Evolutionary conservation across 306 rosid genomes (phyloP).

Genomic region (Glycine soja): DNA sequence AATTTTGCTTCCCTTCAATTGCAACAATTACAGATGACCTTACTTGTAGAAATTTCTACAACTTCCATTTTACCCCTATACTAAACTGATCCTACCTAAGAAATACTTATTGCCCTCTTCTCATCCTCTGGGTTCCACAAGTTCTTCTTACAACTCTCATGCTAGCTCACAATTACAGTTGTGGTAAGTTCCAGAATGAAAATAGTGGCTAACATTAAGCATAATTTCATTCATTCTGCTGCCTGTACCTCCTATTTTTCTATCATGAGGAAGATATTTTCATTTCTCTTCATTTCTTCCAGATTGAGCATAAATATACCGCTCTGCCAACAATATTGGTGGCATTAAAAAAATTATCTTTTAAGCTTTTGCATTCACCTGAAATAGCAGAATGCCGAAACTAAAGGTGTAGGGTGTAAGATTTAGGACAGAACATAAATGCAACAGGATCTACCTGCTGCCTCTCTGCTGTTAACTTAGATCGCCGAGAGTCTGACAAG

Average conservation of each 20-base stretch:
- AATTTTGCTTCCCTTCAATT: conserved; percentile 20
- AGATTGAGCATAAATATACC: not conserved
- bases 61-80: not conserved
- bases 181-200: no score
- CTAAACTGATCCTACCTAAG: not conserved
- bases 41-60: not conserved
- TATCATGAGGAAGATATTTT: not conserved
- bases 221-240: not conserved
- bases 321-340: not conserved
- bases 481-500: conserved; percentile 81
- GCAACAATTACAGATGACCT: not conserved
- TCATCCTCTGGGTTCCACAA: not conserved
- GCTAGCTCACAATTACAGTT: not conserved
- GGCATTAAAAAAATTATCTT: not conserved
- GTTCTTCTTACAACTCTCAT: not conserved
- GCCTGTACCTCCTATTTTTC: no score
- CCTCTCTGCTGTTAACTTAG: conserved; percentile 77
- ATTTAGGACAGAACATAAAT: conserved; percentile 34
- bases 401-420: conserved; percentile 14
- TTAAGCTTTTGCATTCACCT: not conserved
- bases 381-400: conserved; percentile 13
- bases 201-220: no score
- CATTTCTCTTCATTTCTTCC: conserved; percentile 12
- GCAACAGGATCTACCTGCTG: conserved; percentile 72
- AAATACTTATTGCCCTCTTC: not conserved